Conservation (phyloP, 2,329 filamentous ascomycete species). For the Fusarium verrucosum region DNA sequence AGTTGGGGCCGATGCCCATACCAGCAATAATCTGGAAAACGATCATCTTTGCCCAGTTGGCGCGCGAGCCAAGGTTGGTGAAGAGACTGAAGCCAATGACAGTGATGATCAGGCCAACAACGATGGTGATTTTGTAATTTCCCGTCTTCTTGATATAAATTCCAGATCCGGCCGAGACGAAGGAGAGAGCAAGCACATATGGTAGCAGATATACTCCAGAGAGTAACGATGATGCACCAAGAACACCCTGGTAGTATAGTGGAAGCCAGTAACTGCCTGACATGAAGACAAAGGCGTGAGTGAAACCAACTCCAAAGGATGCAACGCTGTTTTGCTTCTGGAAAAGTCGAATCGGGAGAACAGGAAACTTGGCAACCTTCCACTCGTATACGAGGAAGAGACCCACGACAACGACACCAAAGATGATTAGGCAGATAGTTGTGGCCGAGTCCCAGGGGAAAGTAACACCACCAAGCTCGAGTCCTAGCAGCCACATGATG, state of each 20-base stretch:
- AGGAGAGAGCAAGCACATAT: conserved; percentile 72
- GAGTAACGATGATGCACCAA: conserved; percentile 73
- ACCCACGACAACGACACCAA: conserved; percentile 69
- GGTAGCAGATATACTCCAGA: conserved; percentile 81
- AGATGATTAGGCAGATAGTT: conserved; percentile 80
- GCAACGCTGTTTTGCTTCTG: conserved; percentile 71
- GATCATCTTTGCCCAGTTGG: conserved; percentile 65
- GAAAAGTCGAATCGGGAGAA: conserved; percentile 81
- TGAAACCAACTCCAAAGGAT: conserved; percentile 72
- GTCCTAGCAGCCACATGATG: conserved; percentile 84
- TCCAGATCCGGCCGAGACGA: conserved; percentile 67
- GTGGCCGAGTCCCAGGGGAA: conserved; percentile 79
- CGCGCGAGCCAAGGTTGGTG: conserved; percentile 66
- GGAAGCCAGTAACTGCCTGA: conserved; percentile 82
- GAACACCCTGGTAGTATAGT: conserved; percentile 83
- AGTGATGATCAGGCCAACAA: conserved; percentile 65
- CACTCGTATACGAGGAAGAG: conserved; percentile 79
- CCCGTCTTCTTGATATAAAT: conserved; percentile 71
- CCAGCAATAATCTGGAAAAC: conserved; percentile 71
- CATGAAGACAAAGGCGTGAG: conserved; percentile 82
- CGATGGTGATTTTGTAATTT: conserved; percentile 69
- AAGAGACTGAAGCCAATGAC: conserved; percentile 72
- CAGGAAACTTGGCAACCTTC: conserved; percentile 76
- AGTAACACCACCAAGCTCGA: conserved; percentile 82
- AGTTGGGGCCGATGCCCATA: conserved; percentile 72